A percentile compares a stretch with the other conserved stretches of the same genome.
phyloP scores from a whole-genome alignment of 805 yeast genomes.

The Kodamaea kaohsiungensis region DNA sequence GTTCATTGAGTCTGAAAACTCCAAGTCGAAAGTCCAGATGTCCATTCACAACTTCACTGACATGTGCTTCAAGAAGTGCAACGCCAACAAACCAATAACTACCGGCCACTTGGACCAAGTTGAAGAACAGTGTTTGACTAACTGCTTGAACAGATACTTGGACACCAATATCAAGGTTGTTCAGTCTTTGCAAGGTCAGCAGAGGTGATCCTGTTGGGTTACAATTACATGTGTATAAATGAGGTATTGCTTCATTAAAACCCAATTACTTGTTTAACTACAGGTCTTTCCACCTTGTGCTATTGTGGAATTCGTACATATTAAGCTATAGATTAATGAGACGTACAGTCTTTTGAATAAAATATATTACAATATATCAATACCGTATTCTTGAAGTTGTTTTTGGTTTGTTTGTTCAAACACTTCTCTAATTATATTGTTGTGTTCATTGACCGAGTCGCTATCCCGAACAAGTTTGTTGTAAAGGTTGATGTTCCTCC shows the following conservation, averaged over 20 bases:
- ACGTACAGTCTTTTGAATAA: neutral
- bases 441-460: neutral
- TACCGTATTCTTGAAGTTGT: neutral
- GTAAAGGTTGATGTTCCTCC: neutral
- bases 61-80: slow-evolving; percentile 87
- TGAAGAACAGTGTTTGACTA: slow-evolving; percentile 74
- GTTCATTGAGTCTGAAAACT: slow-evolving; percentile 79
- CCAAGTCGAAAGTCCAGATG: slow-evolving; percentile 84
- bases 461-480: neutral
- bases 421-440: neutral
- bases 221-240: neutral
- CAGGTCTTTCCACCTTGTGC: too few species aligned
- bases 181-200: slow-evolving; percentile 46
- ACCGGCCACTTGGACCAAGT: slow-evolving; percentile 49
- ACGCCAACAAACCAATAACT: slow-evolving; percentile 45
- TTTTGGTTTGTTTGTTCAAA: neutral
- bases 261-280: too few species aligned
- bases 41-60: slow-evolving; percentile 88
- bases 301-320: neutral
- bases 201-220: slow-evolving; percentile 15
- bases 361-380: slow-evolving; percentile 4
- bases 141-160: slow-evolving; percentile 82
- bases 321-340: neutral
- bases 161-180: slow-evolving; percentile 88
- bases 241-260: too few species aligned